phyloP scores from a whole-genome alignment of 1,284 basidiomycete species.

The Sanghuangporus weigelae region DNA sequence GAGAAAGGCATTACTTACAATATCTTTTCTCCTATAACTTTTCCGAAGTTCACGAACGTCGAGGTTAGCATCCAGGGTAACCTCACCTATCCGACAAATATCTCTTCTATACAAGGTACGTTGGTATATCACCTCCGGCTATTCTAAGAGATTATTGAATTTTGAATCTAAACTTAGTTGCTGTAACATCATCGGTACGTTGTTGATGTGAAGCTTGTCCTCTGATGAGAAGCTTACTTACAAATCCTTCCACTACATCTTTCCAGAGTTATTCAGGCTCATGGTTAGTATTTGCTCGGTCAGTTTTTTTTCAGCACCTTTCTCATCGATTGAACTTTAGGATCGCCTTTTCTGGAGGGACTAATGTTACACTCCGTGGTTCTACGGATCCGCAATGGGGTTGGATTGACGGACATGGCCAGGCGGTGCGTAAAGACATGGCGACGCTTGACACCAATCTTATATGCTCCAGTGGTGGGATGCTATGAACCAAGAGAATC shows the following conservation, averaged over 20 bases:
- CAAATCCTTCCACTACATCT: not conserved
- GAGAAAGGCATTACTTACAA: constrained; percentile 52
- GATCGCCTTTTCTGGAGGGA: constrained; percentile 49
- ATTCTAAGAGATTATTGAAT: not conserved
- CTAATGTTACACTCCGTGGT: constrained; percentile 53
- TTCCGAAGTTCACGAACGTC: constrained; percentile 50
- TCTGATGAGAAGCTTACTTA: not conserved
- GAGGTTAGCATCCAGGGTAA: constrained; percentile 56
- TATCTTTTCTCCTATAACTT: constrained; percentile 51
- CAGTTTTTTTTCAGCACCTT: not conserved
- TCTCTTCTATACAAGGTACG: constrained; percentile 49
- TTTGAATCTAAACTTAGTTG: constrained; percentile 25
- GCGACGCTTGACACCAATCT: not conserved
- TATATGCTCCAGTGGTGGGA: constrained; percentile 50
- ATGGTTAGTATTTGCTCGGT: constrained; percentile 32
- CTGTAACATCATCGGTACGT: constrained; percentile 38
- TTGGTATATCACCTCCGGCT: not conserved
- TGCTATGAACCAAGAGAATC: constrained; percentile 44
- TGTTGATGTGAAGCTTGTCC: constrained; percentile 16
- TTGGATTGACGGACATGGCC: constrained; percentile 58
- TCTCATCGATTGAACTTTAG: constrained; percentile 23
- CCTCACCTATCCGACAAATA: constrained; percentile 47
- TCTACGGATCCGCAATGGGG: constrained; percentile 50
- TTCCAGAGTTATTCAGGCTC: constrained; percentile 40
- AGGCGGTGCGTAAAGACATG: constrained; percentile 34